Conservation (phyloP, 495 filamentous ascomycete genomes). For the Lasiosphaeria ovina region DNA sequence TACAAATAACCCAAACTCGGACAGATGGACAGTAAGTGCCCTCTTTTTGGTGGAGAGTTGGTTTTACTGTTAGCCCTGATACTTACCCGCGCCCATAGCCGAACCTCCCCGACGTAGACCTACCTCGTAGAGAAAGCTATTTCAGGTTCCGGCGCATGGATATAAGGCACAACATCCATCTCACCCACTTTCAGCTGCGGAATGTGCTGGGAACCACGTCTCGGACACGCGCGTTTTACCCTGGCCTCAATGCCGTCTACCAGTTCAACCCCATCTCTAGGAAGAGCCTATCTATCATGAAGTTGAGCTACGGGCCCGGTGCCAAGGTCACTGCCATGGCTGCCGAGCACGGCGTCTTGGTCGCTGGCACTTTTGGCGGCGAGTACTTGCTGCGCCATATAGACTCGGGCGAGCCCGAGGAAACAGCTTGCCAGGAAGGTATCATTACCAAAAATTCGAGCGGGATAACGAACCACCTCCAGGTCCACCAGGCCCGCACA, state of each 20-base stretch:
- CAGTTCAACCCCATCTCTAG: conserved; percentile 53
- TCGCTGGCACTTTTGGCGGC: conserved; percentile 79
- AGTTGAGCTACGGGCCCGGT: conserved; percentile 51
- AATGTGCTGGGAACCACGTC: conserved; percentile 75
- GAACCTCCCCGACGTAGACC: conserved; percentile 30
- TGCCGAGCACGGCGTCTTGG: conserved; percentile 62
- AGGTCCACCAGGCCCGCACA: conserved; percentile 61
- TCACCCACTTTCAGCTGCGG: conserved; percentile 87
- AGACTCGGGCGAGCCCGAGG: conserved; percentile 38
- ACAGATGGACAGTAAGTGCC: conserved; percentile 37
- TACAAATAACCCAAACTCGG: conserved; percentile 42
- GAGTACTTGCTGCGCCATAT: conserved; percentile 71
- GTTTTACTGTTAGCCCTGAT: background rate
- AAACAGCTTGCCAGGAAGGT: conserved; percentile 53
- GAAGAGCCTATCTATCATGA: conserved; percentile 55
- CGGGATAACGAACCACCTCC: conserved; percentile 85
- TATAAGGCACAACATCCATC: conserved; percentile 57
- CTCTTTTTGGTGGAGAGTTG: background rate
- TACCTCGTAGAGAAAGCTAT: conserved; percentile 52
- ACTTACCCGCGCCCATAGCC: conserved; percentile 18
- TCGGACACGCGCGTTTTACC: conserved; percentile 75
- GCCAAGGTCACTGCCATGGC: conserved; percentile 70
- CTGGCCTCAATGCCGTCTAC: conserved; percentile 56
- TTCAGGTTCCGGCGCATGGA: conserved; percentile 73
- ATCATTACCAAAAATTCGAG: conserved; percentile 64